phyloP scores from a whole-genome alignment of 768 basidiomycete genomes.

The Mycena polygramma region DNA sequence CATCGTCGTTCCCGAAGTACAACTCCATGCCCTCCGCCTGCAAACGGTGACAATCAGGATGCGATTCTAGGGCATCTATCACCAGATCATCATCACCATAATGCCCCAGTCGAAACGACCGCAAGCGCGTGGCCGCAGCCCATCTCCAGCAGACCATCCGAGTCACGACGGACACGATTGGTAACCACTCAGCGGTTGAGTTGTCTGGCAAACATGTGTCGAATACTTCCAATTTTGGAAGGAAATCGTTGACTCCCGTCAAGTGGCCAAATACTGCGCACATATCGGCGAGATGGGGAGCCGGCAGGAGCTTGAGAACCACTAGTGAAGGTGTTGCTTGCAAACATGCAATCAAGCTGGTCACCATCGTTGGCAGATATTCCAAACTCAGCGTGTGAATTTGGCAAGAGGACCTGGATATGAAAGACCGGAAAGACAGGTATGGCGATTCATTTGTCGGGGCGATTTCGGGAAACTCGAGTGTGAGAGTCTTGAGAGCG shows the following conservation, averaged over 20 bases:
- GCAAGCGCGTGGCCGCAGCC: background rate
- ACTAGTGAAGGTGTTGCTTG: constrained; percentile 4
- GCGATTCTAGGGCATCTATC: too few relatives aligned
- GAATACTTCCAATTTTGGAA: constrained; percentile 9
- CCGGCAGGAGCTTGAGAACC: background rate
- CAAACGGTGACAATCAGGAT: too few relatives aligned
- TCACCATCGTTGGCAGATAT: background rate
- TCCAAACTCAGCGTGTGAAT: background rate
- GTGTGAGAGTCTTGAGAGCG: background rate
- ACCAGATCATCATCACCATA: too few relatives aligned
- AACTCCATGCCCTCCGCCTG: too few relatives aligned
- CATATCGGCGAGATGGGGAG: background rate
- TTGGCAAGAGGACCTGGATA: background rate
- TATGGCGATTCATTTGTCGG: background rate
- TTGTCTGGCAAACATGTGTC: background rate
- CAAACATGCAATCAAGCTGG: background rate
- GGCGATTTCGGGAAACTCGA: background rate
- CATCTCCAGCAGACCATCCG: constrained; percentile 3
- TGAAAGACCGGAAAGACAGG: background rate
- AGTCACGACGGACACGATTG: background rate
- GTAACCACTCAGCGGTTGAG: background rate
- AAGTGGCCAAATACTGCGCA: background rate
- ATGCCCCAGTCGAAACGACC: background rate
- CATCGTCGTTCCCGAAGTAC: too few relatives aligned
- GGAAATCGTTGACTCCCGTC: background rate